A percentile compares a stretch with the other conserved stretches of the same genome.
phyloP scores from a whole-genome alignment of 805 yeast species.

The Candida sakaeoensis region DNA sequence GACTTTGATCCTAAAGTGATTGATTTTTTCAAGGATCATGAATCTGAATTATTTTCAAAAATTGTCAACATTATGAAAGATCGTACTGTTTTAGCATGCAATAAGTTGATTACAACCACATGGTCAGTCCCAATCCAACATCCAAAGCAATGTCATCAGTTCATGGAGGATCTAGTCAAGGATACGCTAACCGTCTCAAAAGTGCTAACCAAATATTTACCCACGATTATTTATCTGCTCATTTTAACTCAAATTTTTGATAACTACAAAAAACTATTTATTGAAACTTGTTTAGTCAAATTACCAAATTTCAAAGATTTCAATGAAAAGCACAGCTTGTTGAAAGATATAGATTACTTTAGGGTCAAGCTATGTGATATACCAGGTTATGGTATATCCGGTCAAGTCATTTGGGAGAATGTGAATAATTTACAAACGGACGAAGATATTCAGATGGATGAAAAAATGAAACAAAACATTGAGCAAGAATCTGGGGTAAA shows the following conservation, averaged over 20 bases:
- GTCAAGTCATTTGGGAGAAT: constrained; percentile 59
- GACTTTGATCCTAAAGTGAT: constrained; percentile 17
- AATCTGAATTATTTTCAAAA: constrained; percentile 57
- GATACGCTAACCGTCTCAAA: constrained; percentile 64
- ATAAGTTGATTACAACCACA: constrained; percentile 43
- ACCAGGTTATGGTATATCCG: constrained; percentile 59
- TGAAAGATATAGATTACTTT: constrained; percentile 62
- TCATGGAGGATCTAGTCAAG: constrained; percentile 63
- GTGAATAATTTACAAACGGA: constrained; percentile 50
- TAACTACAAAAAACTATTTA: constrained; percentile 52
- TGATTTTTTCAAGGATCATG: constrained; percentile 60
- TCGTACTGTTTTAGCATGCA: constrained; percentile 50
- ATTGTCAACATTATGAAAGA: constrained; percentile 70
- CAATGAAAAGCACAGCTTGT: constrained; percentile 49
- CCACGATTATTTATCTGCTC: constrained; percentile 43
- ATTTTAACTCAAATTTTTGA: constrained; percentile 51
- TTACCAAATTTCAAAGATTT: constrained; percentile 46
- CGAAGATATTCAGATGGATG: constrained; percentile 48
- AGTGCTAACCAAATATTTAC: constrained; percentile 55
- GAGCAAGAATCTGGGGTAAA: constrained; percentile 17
- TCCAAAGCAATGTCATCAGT: constrained; percentile 51
- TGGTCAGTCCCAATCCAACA: constrained; percentile 50
- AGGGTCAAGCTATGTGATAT: constrained; percentile 56
- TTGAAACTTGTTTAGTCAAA: constrained; percentile 48
- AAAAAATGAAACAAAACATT: constrained; percentile 40